Conservation (phyloP, 2,329 filamentous ascomycete genomes). For the Hawksworthiomyces lignivorus region DNA sequence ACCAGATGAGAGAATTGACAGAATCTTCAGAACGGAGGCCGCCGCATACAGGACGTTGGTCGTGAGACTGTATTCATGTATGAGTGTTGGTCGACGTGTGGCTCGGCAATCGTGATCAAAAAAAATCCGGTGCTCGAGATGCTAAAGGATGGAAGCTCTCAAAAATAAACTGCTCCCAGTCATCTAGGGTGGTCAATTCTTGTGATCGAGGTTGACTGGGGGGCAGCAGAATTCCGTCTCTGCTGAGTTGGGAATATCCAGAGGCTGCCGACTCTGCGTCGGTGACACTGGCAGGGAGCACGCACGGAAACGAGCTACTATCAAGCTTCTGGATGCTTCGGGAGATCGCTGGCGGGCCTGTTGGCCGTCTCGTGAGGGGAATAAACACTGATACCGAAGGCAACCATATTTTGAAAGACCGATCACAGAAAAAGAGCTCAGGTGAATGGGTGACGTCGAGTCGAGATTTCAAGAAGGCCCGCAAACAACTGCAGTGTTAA, state of each 20-base stretch:
- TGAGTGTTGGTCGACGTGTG: slow-evolving; percentile 76
- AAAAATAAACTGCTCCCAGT: slow-evolving; percentile 31
- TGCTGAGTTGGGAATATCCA: background rate
- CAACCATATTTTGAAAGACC: too few relatives aligned
- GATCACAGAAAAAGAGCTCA: too few relatives aligned
- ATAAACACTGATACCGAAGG: too few relatives aligned
- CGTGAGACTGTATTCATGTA: slow-evolving; percentile 91
- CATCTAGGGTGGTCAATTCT: background rate
- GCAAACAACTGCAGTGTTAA: too few relatives aligned
- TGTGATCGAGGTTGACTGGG: background rate
- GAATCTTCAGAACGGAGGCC: slow-evolving; percentile 85
- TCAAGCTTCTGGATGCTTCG: background rate
- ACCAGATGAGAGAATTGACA: too few relatives aligned
- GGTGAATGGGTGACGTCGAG: too few relatives aligned
- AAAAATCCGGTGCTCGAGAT: slow-evolving; percentile 84
- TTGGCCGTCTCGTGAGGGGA: too few relatives aligned
- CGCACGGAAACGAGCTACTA: background rate
- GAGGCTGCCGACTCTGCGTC: slow-evolving; percentile 17
- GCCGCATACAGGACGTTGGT: slow-evolving; percentile 91
- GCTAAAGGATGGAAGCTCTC: slow-evolving; percentile 90
- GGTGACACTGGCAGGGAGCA: slow-evolving; percentile 10
- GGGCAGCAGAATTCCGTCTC: background rate
- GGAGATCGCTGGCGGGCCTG: background rate
- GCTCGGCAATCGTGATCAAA: slow-evolving; percentile 91
- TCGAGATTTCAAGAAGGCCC: too few relatives aligned